phyloP scores from a whole-genome alignment of 164 flowering plant genomes.

The Aristolochia californica region DNA sequence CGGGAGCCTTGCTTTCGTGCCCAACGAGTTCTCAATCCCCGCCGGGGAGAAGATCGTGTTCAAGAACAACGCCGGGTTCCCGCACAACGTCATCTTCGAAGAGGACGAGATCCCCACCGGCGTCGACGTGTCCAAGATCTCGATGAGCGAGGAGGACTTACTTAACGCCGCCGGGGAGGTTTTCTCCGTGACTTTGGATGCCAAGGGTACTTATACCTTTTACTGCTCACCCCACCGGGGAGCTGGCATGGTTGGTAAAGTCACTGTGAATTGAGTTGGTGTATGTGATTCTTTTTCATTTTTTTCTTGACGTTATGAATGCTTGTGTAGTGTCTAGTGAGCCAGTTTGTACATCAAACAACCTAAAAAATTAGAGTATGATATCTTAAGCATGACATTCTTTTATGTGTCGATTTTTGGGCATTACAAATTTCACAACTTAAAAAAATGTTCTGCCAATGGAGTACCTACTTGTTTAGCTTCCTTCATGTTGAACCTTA shows the following conservation, averaged over 20 bases:
- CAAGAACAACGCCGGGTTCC: constrained; percentile 98
- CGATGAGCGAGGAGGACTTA: constrained; percentile 74
- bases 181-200: constrained; percentile 49
- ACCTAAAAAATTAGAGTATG: too few relatives aligned
- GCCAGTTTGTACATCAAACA: too few relatives aligned
- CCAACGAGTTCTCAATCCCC: constrained; percentile 35
- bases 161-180: constrained; percentile 75
- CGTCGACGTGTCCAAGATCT: constrained; percentile 58
- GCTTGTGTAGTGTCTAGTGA: too few relatives aligned
- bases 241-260: constrained; percentile 92
- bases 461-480: too few relatives aligned
- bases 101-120: constrained; percentile 81
- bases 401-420: too few relatives aligned
- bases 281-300: too few relatives aligned
- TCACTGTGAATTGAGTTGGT: constrained; percentile 69
- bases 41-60: constrained; percentile 79
- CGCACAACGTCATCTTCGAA: constrained; percentile 86
- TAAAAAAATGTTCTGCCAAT: too few relatives aligned
- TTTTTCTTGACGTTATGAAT: too few relatives aligned
- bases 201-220: constrained; percentile 61
- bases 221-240: constrained; percentile 96
- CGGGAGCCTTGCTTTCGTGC: constrained; percentile 62
- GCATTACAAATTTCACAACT: too few relatives aligned
- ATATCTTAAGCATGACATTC: too few relatives aligned
- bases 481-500: too few relatives aligned